Conservation (phyloP, 2,329 filamentous ascomycete species). For the Ophiostoma sp. region DNA sequence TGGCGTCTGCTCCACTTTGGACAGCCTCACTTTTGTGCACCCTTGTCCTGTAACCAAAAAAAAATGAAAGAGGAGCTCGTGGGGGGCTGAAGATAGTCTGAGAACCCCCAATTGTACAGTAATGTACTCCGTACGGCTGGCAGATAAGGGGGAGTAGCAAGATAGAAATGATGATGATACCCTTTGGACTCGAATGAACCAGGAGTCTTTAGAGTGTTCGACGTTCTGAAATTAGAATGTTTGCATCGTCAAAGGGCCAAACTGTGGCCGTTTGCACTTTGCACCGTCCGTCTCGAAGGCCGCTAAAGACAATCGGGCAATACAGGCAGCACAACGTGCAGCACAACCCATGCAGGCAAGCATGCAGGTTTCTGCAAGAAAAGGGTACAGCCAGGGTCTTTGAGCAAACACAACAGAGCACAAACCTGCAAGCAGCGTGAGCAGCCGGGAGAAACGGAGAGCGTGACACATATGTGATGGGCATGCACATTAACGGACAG, state of each 20-base stretch:
- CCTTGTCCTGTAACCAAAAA: background rate
- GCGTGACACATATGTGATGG: conserved; percentile 3
- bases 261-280: background rate
- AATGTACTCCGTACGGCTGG: too few species aligned
- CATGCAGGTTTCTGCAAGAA: background rate
- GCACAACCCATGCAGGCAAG: background rate
- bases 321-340: conserved; percentile 6
- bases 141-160: too few species aligned
- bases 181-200: too few species aligned
- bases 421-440: background rate
- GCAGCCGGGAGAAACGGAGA: background rate
- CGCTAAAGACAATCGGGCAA: background rate
- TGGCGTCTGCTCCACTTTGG: conserved; percentile 3
- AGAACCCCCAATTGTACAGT: too few species aligned
- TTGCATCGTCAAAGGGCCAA: background rate
- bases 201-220: too few species aligned
- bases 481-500: background rate
- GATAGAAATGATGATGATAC: too few species aligned
- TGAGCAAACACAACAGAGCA: background rate
- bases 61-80: background rate
- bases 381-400: too few species aligned
- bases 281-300: background rate
- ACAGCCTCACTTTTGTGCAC: conserved; percentile 3
- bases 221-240: too few species aligned
- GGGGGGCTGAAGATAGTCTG: too few species aligned